Conservation (phyloP, 139 green algal species). For the Nannochloris sp. region DNA sequence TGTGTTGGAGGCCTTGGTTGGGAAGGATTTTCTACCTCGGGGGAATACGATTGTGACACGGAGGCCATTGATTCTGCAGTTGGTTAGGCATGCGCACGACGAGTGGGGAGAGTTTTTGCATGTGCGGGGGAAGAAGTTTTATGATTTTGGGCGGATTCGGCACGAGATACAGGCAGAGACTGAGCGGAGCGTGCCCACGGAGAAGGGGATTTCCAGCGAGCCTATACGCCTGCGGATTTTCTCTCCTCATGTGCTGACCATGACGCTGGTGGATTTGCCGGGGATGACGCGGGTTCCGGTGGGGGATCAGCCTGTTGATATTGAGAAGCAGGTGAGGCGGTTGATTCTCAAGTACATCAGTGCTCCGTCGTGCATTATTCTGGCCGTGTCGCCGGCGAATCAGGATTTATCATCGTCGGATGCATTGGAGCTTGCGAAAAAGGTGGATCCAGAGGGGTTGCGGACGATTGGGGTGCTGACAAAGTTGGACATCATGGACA, state of each 20-base stretch:
- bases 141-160: constrained; percentile 81
- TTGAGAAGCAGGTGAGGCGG: constrained; percentile 76
- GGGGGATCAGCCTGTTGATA: constrained; percentile 94
- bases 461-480: constrained; percentile 80
- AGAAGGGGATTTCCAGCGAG: constrained; percentile 91
- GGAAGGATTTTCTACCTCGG: constrained; percentile 86
- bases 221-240: constrained; percentile 92
- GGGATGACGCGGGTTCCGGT: constrained; percentile 93
- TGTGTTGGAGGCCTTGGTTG: constrained; percentile 92
- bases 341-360: constrained; percentile 88
- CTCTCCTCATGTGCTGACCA: constrained; percentile 90
- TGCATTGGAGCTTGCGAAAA: constrained; percentile 82
- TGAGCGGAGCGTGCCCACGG: constrained; percentile 67
- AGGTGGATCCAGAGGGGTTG: constrained; percentile 66
- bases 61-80: constrained; percentile 82
- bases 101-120: constrained; percentile 98
- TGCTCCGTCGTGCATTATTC: constrained; percentile 76
- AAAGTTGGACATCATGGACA: constrained; percentile 99
- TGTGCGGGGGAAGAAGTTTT: constrained; percentile 69
- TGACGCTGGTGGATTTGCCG: constrained; percentile 97
- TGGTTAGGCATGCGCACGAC: constrained; percentile 46
- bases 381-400: constrained; percentile 94
- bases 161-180: constrained; percentile 92
- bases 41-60: constrained; percentile 88
- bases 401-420: constrained; percentile 91